Evolutionary conservation across 2,329 filamentous ascomycete species (phyloP).

Genomic region (Trichoderma harzianum): DNA sequence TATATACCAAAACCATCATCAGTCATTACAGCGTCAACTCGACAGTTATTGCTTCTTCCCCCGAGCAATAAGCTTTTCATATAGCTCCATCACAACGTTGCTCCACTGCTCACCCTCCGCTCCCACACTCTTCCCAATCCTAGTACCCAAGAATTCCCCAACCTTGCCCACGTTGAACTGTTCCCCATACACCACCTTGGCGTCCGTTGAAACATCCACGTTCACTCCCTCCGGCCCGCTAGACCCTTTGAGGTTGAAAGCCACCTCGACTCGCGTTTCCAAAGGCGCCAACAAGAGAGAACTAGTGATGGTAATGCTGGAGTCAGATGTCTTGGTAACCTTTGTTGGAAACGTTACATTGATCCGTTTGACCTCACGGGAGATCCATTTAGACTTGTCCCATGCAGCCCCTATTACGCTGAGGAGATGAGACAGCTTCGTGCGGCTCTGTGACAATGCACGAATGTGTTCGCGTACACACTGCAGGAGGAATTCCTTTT

Average conservation of each 20-base stretch:
- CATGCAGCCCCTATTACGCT: conserved; percentile 59
- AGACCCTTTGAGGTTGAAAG: conserved; percentile 51
- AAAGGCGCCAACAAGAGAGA: conserved; percentile 62
- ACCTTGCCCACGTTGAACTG: conserved; percentile 73
- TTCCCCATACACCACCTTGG: conserved; percentile 72
- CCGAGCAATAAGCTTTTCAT: conserved; percentile 52
- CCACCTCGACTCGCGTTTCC: conserved; percentile 65
- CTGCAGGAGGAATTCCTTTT: conserved; percentile 73
- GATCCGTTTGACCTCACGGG: conserved; percentile 59
- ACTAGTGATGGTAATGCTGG: conserved; percentile 58
- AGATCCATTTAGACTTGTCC: conserved; percentile 60
- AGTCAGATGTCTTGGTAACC: conserved; percentile 61
- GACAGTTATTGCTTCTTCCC: conserved; percentile 45
- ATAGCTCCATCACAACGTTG: conserved; percentile 53
- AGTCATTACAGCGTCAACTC: conserved; percentile 27
- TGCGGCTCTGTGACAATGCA: conserved; percentile 55
- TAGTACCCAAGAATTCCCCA: conserved; percentile 62
- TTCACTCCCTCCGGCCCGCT: conserved; percentile 49
- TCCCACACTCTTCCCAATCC: conserved; percentile 44
- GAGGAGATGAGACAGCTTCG: conserved; percentile 56
- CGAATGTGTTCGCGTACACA: conserved; percentile 67
- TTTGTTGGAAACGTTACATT: conserved; percentile 63
- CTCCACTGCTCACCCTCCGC: conserved; percentile 47
- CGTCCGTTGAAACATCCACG: conserved; percentile 52
- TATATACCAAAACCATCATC: conserved; percentile 26